phyloP scores from a whole-genome alignment of 768 basidiomycete species.

The Gelatoporia subvermispora region DNA sequence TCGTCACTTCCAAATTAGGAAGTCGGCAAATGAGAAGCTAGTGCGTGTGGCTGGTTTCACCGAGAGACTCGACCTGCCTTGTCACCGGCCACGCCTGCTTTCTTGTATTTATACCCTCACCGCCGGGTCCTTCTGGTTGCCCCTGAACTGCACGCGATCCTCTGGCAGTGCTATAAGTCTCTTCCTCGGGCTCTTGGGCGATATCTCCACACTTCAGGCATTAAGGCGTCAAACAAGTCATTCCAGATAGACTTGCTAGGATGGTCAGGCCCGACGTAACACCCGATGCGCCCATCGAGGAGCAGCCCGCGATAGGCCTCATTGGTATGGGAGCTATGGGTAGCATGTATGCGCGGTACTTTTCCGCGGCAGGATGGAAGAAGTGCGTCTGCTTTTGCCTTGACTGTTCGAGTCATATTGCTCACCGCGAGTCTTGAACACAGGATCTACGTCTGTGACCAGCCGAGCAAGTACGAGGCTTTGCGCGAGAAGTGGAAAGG shows the following conservation, averaged over 20 bases:
- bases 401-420: not conserved
- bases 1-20: no score
- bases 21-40: no score
- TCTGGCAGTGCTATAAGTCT: no score
- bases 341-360: constrained; percentile 79
- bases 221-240: no score
- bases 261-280: constrained; percentile 21
- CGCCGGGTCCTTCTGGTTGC: no score
- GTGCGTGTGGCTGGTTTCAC: no score
- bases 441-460: constrained; percentile 89
- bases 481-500: constrained; percentile 60
- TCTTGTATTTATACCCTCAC: no score
- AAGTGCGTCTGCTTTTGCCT: constrained; percentile 45
- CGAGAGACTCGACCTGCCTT: no score
- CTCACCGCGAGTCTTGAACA: not conserved
- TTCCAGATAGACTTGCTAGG: not conserved
- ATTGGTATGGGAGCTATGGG: constrained; percentile 99
- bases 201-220: no score
- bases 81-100: no score
- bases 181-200: no score
- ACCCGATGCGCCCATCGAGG: constrained; percentile 31
- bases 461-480: constrained; percentile 64
- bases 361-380: constrained; percentile 80
- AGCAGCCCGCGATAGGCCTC: constrained; percentile 79
- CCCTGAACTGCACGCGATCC: no score